phyloP scores from a whole-genome alignment of 2,329 filamentous ascomycete species.

The Neobulgaria alba region DNA sequence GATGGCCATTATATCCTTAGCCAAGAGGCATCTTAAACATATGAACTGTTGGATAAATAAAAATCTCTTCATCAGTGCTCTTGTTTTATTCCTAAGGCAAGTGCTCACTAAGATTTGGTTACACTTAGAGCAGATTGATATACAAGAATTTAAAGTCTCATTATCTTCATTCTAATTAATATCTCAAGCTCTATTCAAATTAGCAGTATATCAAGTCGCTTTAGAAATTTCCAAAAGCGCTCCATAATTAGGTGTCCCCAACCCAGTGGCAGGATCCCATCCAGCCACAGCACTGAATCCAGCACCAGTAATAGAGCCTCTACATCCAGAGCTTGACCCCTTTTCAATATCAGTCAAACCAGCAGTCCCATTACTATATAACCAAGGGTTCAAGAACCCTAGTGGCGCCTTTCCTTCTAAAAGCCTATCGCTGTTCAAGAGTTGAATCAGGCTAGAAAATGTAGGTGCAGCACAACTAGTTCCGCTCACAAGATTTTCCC shows the following conservation, averaged over 20 bases:
- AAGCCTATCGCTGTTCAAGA: conserved; percentile 55
- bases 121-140: no score
- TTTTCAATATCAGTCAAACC: conserved; percentile 35
- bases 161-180: no score
- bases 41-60: no score
- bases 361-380: conserved; percentile 30
- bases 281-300: conserved; percentile 19
- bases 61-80: no score
- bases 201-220: no score
- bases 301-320: conserved; percentile 16
- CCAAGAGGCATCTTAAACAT: no score
- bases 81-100: no score
- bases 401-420: conserved; percentile 37
- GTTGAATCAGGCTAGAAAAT: conserved; percentile 47
- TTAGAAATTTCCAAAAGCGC: no score
- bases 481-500: conserved; percentile 35
- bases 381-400: conserved; percentile 38
- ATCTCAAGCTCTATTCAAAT: no score
- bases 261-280: conserved; percentile 4
- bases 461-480: conserved; percentile 48
- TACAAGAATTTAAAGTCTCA: no score
- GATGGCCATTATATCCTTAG: no score
- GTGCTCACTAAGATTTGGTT: no score
- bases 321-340: conserved; percentile 33
- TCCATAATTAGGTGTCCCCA: neutral